phyloP scores from a whole-genome alignment of 768 basidiomycete species.

The Sarcomyxa edulis region DNA sequence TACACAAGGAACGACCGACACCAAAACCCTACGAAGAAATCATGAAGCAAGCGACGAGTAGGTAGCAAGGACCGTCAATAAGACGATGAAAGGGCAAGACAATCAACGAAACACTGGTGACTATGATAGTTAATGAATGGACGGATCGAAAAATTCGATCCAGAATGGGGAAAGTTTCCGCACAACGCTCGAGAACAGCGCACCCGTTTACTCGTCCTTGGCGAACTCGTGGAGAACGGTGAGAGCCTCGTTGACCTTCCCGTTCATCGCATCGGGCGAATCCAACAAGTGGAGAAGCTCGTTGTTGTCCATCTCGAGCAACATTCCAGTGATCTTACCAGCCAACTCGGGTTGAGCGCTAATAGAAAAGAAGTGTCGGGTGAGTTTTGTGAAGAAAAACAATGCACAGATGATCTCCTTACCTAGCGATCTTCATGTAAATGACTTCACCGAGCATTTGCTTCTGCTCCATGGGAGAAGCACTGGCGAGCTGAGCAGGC shows the following conservation, averaged over 20 bases:
- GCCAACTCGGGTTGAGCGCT: constrained; percentile 89
- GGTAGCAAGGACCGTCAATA: constrained; percentile 12
- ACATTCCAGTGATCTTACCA: constrained; percentile 98
- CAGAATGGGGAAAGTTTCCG: constrained; percentile 16
- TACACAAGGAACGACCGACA: constrained; percentile 53
- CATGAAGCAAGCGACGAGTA: constrained; percentile 22
- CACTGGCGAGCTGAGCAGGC: constrained; percentile 44
- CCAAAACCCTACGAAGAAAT: constrained; percentile 35
- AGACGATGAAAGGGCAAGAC: constrained; percentile 27
- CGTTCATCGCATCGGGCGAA: constrained; percentile 70
- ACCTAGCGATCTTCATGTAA: constrained; percentile 86
- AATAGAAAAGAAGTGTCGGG: too few relatives aligned
- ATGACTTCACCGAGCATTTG: constrained; percentile 98
- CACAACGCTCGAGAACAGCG: constrained; percentile 3
- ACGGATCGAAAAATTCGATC: constrained; percentile 40
- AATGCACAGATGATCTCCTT: constrained; percentile 35
- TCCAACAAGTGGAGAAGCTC: constrained; percentile 91
- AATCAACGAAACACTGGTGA: constrained; percentile 30
- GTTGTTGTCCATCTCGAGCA: constrained; percentile 97
- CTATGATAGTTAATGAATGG: constrained; percentile 39
- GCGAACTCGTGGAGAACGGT: constrained; percentile 83
- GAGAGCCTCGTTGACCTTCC: constrained; percentile 92
- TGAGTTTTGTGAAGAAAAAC: constrained; percentile 9
- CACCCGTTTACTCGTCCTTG: constrained; percentile 27
- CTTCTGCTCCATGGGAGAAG: constrained; percentile 89